Evolutionary conservation across 1,284 basidiomycete species (phyloP), one percentile per base, ranked within the genome.

Genomic region (Rhodotorula glutinis): DNA sequence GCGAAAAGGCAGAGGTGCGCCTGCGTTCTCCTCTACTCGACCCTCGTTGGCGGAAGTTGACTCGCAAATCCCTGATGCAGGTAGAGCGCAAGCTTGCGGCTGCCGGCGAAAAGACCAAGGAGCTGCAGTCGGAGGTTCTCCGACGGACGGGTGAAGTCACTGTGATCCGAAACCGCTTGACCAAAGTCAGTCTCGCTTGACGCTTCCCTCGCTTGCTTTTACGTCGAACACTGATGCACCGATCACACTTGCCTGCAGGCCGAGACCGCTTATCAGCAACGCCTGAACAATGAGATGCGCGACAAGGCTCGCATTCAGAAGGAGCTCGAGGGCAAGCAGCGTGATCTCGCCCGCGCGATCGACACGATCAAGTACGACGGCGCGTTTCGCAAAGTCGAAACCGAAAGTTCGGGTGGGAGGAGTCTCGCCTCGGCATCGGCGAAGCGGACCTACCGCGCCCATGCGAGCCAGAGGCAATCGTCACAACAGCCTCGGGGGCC

Each of bases 1-100:
- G n/a, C 19, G 65, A 70, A 21, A 62, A 53, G 53, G 64, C 30
- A 2, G 54, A 62, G 58, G 63, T 71, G 43, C 30, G 65, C 38
- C 11, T 14, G 4, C 3, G 5, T 5, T n/a, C 38, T 9, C 4
- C 27, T n/a, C n/a, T 38, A 16, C 14, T 7, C 43, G 5, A 0
- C 11, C 19, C 46, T 23, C 8, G 17, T n/a, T n/a, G 46, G 21
- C 11, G 21, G 11, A 3, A 4, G 13, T 49, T 49, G 9, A 10
- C n/a, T 49, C 23, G 1, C 25, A n/a, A n/a, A 27, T n/a, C 4
- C 2, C 47, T 38, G 53, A 33, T 55, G 27, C 30, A 57, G 13
- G n/a, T 33, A 23, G 30, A 62, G 56, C 65, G 67, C 25, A 30
- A 60, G 46, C 23, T 23, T 21, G 54, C 38, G 25, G 25, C 64